phyloP scores from a whole-genome alignment of 805 yeast genomes.

The Torulaspora quercuum region DNA sequence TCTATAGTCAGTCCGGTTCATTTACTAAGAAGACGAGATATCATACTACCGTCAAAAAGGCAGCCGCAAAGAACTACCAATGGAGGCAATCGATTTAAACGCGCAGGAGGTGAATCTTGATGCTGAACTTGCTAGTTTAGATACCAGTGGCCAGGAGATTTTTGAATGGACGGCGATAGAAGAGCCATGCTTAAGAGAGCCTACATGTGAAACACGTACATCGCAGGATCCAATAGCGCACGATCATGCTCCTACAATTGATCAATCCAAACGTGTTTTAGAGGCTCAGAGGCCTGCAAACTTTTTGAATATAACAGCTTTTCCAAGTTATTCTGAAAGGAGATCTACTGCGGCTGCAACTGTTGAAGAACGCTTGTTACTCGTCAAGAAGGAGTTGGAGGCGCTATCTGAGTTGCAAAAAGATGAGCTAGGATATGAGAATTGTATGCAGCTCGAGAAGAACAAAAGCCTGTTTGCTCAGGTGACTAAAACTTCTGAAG shows the following conservation, averaged over 20 bases:
- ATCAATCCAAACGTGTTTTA: not conserved
- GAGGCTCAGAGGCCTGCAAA: not conserved
- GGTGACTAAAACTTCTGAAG: not conserved
- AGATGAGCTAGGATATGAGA: constrained; percentile 4
- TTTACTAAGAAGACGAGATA: no score
- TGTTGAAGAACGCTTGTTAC: constrained; percentile 12
- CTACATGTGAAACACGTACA: not conserved
- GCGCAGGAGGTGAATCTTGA: constrained; percentile 2
- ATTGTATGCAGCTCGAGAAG: constrained; percentile 2
- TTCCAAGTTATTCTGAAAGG: not conserved
- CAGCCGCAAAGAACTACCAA: no score
- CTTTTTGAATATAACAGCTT: not conserved
- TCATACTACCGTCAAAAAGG: no score
- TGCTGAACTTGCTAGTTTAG: constrained; percentile 5
- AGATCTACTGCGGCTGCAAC: constrained; percentile 1
- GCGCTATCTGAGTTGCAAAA: constrained; percentile 9
- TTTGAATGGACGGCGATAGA: constrained; percentile 4
- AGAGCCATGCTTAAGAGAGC: not conserved
- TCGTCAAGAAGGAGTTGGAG: constrained; percentile 15
- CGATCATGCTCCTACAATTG: not conserved
- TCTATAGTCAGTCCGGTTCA: no score
- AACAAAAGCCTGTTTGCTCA: constrained; percentile 6
- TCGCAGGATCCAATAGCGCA: not conserved
- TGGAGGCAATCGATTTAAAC: constrained; percentile 13
- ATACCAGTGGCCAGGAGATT: constrained; percentile 4